Evolutionary conservation across 2,329 filamentous ascomycete species (phyloP), one percentile per base, ranked within the genome.

Genomic region (Diaporthe longicolla): DNA sequence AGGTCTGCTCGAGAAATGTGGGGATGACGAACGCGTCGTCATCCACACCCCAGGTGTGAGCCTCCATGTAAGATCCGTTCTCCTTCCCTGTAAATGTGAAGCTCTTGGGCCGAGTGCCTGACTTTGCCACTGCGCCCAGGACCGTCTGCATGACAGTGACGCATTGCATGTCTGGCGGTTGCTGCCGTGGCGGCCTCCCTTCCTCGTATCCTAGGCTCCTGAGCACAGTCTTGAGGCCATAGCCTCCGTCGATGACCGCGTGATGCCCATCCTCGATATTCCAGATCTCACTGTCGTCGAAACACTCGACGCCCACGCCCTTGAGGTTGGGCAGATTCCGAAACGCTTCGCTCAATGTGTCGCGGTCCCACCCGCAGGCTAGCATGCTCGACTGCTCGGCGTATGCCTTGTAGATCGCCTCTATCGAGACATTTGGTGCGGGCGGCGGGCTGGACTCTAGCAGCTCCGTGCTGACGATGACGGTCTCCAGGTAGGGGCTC

Each of bases 341-440:
- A 5, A 71, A 8, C 1, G 70, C 57, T 5, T 26, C 45, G 24
- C 19, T 21, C 10, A 71, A 57, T 8, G 59, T 63, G 29, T 71
- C 70, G 32, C 70, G 57, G 29, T 71, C 70, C 70, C 70, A 71
- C 2, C 70, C 70, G 35, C 57, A 63, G 9, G 45, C 57, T 24
- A 71, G 1, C 24, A 71, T 63, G 57, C 45, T 63, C 35, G 70
- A 63, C 57, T 71, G 70, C 4, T 71, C 70, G 32, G 57, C 48
- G n/a, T 54, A 52, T 21, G 70, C 70, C 13, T 63, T 48, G 24
- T 32, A 24, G 45, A 29, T 45, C 3, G 43, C 43, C 48, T 71
- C 69, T 19, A 29, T 71, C 32, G 37, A 52, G 55, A 71, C n/a
- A 11, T 11, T 52, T 1, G 35, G 32, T 5, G 57, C 32, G 35